Evolutionary conservation across 2,329 filamentous ascomycete genomes (phyloP), one percentile per base, ranked within the genome.

Genomic region (Cytospora schulzeri): DNA sequence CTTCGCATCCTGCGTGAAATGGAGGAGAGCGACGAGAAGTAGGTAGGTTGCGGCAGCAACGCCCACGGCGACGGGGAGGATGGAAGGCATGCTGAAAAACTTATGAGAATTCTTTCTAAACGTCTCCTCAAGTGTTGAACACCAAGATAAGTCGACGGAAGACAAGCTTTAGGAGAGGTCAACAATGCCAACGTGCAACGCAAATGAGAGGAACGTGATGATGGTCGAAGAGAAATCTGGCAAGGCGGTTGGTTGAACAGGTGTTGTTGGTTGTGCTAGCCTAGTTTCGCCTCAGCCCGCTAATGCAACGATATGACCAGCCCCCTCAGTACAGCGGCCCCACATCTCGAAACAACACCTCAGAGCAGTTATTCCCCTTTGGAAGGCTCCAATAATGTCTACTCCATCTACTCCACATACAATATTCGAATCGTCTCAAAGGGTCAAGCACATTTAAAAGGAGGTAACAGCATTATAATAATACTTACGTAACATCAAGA

Each of bases 1-100:
- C 14, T 56, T 67, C 2, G 59, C 66, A 67, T 72, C 68, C 28
- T 73, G 72, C 0, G 71, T 73, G 12, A 68, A 52, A 28, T 48
- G 52, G 5, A 72, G 64, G 7, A 73, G 63, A 29, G 69, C 45
- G 14, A 67, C 65, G 45, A 72, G 66, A 24, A 72, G 71, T 8
- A 71, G 1, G 54, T 72, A 72, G 29, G 66, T 68, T 1, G 61
- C 67, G 17, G 63, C 64, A 24, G 68, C 38, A 38, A 60, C 24
- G 9, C 67, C 65, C 12, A 68, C 29, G 26, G 54, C 61, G 14
- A 68, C 19, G 19, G 55, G 31, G 8, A 68, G 8, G 1, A 41
- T 9, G 9, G 54, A 35, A 17, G 67, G 12, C 63, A 68, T 65
- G 53, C 31, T 60, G 31, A 53, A 9, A 31, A 31, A 28, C 24